Evolutionary conservation across 2,329 filamentous ascomycete genomes (phyloP), one percentile per base, ranked within the genome.

Genomic region (Fusarium ramigenum): DNA sequence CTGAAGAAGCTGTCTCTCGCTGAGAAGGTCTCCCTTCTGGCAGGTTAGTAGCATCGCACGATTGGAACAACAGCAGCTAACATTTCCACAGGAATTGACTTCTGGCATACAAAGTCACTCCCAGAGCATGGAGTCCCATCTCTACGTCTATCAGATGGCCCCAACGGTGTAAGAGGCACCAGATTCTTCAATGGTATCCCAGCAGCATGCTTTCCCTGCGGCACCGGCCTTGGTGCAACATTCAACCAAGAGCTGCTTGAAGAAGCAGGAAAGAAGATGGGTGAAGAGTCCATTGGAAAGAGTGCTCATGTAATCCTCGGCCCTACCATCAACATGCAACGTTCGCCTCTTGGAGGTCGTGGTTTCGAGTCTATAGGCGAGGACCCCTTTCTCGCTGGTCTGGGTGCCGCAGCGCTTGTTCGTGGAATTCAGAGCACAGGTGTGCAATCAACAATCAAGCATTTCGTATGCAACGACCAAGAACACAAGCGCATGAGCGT

Each of bases 101-200:
- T 92, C 77, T 93, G 91, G 91, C 90, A 92, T 77, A 92, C 91
- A 39, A 87, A 89, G 73, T 80, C 87, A 19, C 83, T 93, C 11
- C 88, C 89, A 15, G 79, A 88, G 28, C 86, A 90, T 75, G 87
- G 88, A 4, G 85, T 93, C 39, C 91, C 91, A 10, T 89, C 91
- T 0, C 84, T 93, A 37, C 89, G 91, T 53, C 85, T 91, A 52
- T 88, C 89, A 42, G 92, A 93, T 75, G 91, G 92, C 0, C 92
- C 92, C 42, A 93, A 93, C 79, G 92, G 92, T 57, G 88, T 92
- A 39, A 86, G 92, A 72, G 91, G 91, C 57, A 90, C 88, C 52
- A 89, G 88, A 74, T 93, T 92, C 84, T 93, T 93, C 82, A 89
- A 90, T 73, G 89, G 91, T 59, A 82, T 86, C 37, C 85, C 84